These are phyloP conservation scores for Tuber calosporum DNA, from an alignment of 495 filamentous ascomycete species.

Conservation along the genomic window DNA sequence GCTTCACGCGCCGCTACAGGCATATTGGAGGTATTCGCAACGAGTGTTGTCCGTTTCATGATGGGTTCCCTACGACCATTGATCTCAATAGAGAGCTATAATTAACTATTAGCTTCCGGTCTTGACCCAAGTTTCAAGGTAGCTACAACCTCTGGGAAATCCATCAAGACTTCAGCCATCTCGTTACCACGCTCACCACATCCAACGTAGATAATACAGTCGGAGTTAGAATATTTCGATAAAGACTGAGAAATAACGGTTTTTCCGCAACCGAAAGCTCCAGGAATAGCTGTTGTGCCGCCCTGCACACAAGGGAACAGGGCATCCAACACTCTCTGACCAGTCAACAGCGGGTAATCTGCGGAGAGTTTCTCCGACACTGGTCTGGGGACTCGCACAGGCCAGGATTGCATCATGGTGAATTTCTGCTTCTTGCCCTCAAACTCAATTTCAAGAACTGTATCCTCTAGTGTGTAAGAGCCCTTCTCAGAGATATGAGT, in stretches of 20 bases:
- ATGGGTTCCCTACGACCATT: constrained; percentile 92
- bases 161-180: constrained; percentile 99
- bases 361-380: constrained; percentile 82
- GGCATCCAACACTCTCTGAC: constrained; percentile 91
- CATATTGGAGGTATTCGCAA: constrained; percentile 99
- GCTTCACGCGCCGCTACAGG: constrained; percentile 97
- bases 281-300: constrained; percentile 94
- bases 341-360: constrained; percentile 84
- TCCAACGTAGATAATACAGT: constrained; percentile 97
- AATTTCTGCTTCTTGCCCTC: constrained; percentile 88
- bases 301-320: constrained; percentile 97
- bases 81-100: constrained; percentile 75
- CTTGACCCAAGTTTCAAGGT: neutral
- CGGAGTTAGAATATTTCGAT: constrained; percentile 99
- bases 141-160: constrained; percentile 72
- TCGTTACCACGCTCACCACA: constrained; percentile 98
- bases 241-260: constrained; percentile 97
- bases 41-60: constrained; percentile 98
- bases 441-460: constrained; percentile 93
- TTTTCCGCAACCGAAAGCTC: constrained; percentile 98
- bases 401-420: constrained; percentile 98
- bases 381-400: constrained; percentile 92
- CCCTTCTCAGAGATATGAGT: constrained; percentile 81
- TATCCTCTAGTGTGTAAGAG: constrained; percentile 87
- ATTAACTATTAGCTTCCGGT: constrained; percentile 10